Evolutionary conservation across 345 rosid species (phyloP), one percentile per base, ranked within the genome.

Genomic region (Gossypium arboreum): DNA sequence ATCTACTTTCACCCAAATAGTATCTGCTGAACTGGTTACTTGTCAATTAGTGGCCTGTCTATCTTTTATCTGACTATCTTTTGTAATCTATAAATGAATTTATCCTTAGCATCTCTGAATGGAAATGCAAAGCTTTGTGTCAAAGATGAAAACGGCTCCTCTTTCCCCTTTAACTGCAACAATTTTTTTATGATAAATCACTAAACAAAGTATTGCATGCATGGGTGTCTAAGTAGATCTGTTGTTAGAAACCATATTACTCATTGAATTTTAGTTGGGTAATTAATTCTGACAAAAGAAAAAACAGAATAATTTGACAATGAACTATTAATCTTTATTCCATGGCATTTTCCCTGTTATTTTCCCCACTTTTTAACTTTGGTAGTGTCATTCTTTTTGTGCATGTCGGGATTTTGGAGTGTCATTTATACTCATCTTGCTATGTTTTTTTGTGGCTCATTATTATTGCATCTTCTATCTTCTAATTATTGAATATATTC

Each of bases 401-500:
- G 44, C 44, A 52, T 70, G 47, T 25, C 9, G 10, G 16, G n/a
- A 69, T 51, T 27, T 16, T 24, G 58, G 44, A 51, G 8, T 51
- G 44, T 59, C 22, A 15, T 50, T 68, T 16, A 15, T 68, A 12
- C 54, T 12, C 47, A 16, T 8, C 47, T 16, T 34, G 1, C 9
- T 47, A 7, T 48, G 17, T 9, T 1, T 24, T 58, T 25, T 54
- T 70, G 59, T 50, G 47, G 25, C 24, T 5, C 45, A 50, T 8
- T 9, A 29, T 52, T 57, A 50, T 70, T 70, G 72, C 41, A 7
- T 70, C 25, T 17, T 10, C 56, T 67, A 12, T 68, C 24, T 29
- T 69, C 56, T 45, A 65, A 43, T 65, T 44, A 65, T 65, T 47
- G 34, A 24, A 47, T 47, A 57, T 57, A 17, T 67, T 68, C 41